Evolutionary conservation across 2,329 filamentous ascomycete species (phyloP).

Genomic region (Aspergillus unguis): DNA sequence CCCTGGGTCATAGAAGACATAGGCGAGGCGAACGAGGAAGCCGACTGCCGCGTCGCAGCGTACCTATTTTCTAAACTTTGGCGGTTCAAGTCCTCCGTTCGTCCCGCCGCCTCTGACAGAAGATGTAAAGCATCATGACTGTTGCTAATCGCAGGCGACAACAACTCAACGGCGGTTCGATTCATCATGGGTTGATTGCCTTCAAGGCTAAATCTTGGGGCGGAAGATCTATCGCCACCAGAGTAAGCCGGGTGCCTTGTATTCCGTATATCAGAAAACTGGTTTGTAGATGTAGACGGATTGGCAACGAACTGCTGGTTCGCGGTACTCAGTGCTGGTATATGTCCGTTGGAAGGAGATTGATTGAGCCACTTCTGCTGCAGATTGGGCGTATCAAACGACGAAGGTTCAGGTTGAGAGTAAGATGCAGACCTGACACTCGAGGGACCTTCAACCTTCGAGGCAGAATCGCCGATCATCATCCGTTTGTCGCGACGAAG

Average conservation of each 20-base stretch:
- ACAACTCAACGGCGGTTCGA: conserved; percentile 57
- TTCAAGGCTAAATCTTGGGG: conserved; percentile 36
- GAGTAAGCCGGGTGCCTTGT: conserved; percentile 26
- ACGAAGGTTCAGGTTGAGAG: conserved; percentile 19
- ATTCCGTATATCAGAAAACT: conserved; percentile 28
- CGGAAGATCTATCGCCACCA: conserved; percentile 22
- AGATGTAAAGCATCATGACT: conserved; percentile 90
- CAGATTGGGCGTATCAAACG: conserved; percentile 8
- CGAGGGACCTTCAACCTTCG: conserved; percentile 23
- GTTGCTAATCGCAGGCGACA: conserved; percentile 72
- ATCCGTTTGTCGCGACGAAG: conserved; percentile 49
- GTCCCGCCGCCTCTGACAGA: conserved; percentile 75
- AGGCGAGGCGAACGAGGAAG: conserved; percentile 39
- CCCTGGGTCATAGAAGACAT: conserved; percentile 36
- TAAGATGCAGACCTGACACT: conserved; percentile 26
- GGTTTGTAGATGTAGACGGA: conserved; percentile 23
- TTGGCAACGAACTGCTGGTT: conserved; percentile 29
- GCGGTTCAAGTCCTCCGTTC: conserved; percentile 49
- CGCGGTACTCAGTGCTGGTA: conserved; percentile 17
- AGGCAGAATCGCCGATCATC: conserved; percentile 48
- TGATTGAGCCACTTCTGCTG: conserved; percentile 31
- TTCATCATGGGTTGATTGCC: conserved; percentile 59
- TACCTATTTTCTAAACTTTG: conserved; percentile 49
- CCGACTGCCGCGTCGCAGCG: conserved; percentile 35
- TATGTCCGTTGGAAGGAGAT: conserved; percentile 20